A percentile compares a stretch with the other conserved stretches of the same genome.
These are phyloP conservation scores for Trametes meyenii DNA, from an alignment of 768 basidiomycete species.

Conservation along the genomic window DNA sequence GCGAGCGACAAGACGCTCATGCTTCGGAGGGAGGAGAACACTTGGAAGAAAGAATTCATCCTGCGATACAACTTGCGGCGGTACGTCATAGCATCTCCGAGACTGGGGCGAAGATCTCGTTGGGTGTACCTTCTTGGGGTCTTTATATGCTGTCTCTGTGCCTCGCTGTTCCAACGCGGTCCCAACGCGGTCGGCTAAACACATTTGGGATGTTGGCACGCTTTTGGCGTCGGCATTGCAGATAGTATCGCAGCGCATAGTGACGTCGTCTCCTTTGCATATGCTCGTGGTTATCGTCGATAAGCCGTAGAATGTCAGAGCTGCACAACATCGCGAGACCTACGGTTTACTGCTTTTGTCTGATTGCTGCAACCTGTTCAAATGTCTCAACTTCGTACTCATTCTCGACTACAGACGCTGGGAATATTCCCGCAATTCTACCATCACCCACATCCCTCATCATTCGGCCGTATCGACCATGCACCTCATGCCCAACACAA, in stretches of 20 bases:
- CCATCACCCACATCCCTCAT: slow-evolving; percentile 66
- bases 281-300: too few relatives aligned
- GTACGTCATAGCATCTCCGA: slow-evolving; percentile 41
- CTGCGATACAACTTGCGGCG: slow-evolving; percentile 53
- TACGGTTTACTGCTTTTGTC: not conserved
- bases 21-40: slow-evolving; percentile 55
- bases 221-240: too few relatives aligned
- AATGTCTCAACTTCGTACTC: slow-evolving; percentile 4
- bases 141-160: not conserved
- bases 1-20: slow-evolving; percentile 43
- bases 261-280: too few relatives aligned
- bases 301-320: too few relatives aligned
- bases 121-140: not conserved
- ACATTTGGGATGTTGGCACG: too few relatives aligned
- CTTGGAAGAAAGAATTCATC: slow-evolving; percentile 78
- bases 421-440: slow-evolving; percentile 61
- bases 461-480: slow-evolving; percentile 58
- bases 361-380: not conserved
- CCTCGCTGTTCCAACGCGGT: slow-evolving; percentile 16
- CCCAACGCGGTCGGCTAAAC: too few relatives aligned
- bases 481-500: slow-evolving; percentile 58
- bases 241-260: too few relatives aligned
- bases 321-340: not conserved
- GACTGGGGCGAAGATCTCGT: slow-evolving; percentile 2
- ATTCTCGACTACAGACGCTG: slow-evolving; percentile 55